Base-by-base conservation (phyloP, 1,139 yeast species). In the Candida buenavistaensis region DNA sequence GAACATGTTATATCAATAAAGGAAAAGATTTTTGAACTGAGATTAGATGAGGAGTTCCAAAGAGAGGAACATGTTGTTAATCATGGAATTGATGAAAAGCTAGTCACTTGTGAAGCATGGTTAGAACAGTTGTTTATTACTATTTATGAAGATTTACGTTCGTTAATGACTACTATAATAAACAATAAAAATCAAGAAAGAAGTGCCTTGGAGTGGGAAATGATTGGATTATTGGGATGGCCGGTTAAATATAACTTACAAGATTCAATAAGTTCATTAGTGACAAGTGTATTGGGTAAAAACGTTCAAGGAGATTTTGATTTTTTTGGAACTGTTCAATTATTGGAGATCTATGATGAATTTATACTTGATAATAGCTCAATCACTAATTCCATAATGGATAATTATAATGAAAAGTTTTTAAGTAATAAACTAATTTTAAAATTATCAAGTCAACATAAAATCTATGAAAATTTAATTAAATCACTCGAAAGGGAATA, bases 161-260 rank as follows among this genome's bases (percentile, higher is more conserved):
- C 58, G 1, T 46, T 65, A 32, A 56, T 62, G 55, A 43, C 52
- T 5, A 53, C 62, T 3, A 49, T 55, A 6, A 38, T 54, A 2
- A 50, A 49, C 13, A 56, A 53, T 20, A 49, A 46, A 32, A 59
- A 57, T 14, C 63, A 53, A 28, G 59, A 66, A 33, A 68, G 68
- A 32, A 64, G 71, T 45, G 72, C 68, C 0, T 46, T 68, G 17
- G 69, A 69, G 37, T 69, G 75, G 75, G 67, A 62, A 37, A 53
- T 66, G 47, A 38, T 68, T 23, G 75, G 75, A 3, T 41, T 66
- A 19, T 43, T 68, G 22, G 72, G 73, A 2, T 68, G 72, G 72
- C 51, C 57, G 9, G 67, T 59, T 30, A 68, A 68, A 42, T 66
- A 55, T 42, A 67, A 68, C 37, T 46, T 68, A 28, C 58, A 57